Conservation (phyloP, 495 filamentous ascomycete species). For the Trichodelitschia bisporula region DNA sequence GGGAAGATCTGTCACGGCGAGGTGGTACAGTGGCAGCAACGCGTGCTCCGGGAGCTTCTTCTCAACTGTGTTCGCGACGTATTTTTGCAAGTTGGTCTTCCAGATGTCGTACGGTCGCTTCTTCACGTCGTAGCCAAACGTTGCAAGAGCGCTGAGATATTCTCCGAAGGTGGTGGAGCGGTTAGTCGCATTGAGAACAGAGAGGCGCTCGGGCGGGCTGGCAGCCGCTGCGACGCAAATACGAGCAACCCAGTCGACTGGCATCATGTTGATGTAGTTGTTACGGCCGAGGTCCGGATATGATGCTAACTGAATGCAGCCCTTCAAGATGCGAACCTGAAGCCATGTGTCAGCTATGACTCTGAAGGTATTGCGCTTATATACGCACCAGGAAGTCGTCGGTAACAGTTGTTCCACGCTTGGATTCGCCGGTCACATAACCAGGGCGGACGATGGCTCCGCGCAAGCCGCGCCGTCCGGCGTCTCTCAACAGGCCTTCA, state of each 20-base stretch:
- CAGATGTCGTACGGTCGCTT: conserved; percentile 35
- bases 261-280: conserved; percentile 83
- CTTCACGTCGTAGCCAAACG: conserved; percentile 53
- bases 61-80: conserved; percentile 13
- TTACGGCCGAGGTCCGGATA: conserved; percentile 50
- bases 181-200: conserved; percentile 54
- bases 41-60: conserved; percentile 32
- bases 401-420: conserved; percentile 49
- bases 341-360: too few species aligned
- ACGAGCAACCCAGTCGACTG: conserved; percentile 60
- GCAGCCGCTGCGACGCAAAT: conserved; percentile 53
- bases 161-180: conserved; percentile 62
- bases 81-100: conserved; percentile 14
- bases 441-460: conserved; percentile 66
- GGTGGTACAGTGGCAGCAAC: conserved; percentile 72
- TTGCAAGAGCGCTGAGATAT: conserved; percentile 43
- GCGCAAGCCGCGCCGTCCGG: conserved; percentile 48
- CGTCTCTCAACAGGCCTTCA: conserved; percentile 62
- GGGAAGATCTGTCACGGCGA: conserved; percentile 57
- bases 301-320: conserved; percentile 52
- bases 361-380: too few species aligned
- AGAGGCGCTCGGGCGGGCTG: conserved; percentile 28
- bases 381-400: conserved; percentile 64
- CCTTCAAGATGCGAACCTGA: conserved; percentile 77
- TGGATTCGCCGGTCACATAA: conserved; percentile 58